Percentiles rank a stretch among this genome's conserved stretches.
Evolutionary conservation across 2,329 filamentous ascomycete species (phyloP).

Genomic region (Alternaria dauci): DNA sequence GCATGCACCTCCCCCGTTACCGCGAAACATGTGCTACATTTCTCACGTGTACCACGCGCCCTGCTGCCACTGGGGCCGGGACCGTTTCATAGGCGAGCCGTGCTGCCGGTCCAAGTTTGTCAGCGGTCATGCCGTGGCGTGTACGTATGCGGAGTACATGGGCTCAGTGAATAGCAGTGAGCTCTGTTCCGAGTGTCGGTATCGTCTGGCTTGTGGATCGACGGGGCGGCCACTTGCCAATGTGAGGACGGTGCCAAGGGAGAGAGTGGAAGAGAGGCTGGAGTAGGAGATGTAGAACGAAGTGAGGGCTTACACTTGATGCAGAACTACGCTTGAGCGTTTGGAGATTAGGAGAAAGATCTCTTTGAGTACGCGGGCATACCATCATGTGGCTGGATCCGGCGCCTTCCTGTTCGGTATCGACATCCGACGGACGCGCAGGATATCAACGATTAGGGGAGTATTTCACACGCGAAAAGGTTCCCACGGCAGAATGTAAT

Average conservation of each 20-base stretch:
- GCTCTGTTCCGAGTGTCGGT: conserved; percentile 30
- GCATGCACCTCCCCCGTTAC: background rate
- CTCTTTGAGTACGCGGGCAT: too few relatives aligned
- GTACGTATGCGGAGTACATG: conserved; percentile 35
- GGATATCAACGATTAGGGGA: background rate
- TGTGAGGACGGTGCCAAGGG: conserved; percentile 15
- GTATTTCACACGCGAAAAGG: background rate
- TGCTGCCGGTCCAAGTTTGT: conserved; percentile 41
- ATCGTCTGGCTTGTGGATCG: conserved; percentile 18
- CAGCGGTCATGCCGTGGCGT: conserved; percentile 29
- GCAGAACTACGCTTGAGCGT: too few relatives aligned
- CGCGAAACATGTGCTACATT: conserved; percentile 42
- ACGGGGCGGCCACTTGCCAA: conserved; percentile 32
- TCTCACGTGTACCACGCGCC: conserved; percentile 42
- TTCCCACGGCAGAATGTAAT: background rate
- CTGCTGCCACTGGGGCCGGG: conserved; percentile 44
- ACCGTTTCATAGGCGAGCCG: conserved; percentile 37
- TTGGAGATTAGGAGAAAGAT: too few relatives aligned
- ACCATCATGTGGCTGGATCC: too few relatives aligned
- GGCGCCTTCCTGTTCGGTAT: too few relatives aligned
- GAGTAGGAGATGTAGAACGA: background rate
- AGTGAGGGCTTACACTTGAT: too few relatives aligned
- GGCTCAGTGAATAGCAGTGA: conserved; percentile 34
- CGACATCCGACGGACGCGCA: background rate
- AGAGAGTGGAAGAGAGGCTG: background rate